Conservation (phyloP, 2,329 filamentous ascomycete species). For the Cladophialophora exuberans region DNA sequence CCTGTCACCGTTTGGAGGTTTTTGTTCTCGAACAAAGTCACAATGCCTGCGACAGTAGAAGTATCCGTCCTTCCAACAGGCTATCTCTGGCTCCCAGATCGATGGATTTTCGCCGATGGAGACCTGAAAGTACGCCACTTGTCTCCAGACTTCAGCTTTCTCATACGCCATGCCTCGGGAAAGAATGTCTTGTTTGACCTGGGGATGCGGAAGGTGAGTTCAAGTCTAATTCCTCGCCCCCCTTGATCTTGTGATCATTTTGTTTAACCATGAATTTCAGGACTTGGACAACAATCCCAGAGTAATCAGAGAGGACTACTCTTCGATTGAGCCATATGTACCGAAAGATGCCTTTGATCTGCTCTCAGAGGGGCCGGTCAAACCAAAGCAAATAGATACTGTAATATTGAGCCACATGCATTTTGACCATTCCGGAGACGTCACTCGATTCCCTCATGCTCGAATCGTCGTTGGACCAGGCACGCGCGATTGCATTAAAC, state of each 20-base stretch:
- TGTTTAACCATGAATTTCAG: background rate
- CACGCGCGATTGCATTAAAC: constrained; percentile 41
- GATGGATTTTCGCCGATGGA: constrained; percentile 17
- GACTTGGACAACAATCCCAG: constrained; percentile 16
- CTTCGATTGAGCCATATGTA: constrained; percentile 14
- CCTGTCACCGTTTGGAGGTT: background rate
- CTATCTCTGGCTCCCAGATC: constrained; percentile 15
- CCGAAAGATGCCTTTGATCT: constrained; percentile 15
- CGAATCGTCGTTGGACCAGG: constrained; percentile 58
- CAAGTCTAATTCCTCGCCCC: background rate
- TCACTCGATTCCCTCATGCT: constrained; percentile 51
- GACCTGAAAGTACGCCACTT: constrained; percentile 5
- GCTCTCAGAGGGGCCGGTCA: constrained; percentile 9
- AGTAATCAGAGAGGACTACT: constrained; percentile 18
- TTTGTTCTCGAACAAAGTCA: no score
- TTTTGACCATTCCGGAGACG: constrained; percentile 55
- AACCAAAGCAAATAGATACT: constrained; percentile 32
- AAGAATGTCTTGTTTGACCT: constrained; percentile 16
- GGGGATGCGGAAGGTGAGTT: constrained; percentile 16
- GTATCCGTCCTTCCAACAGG: constrained; percentile 15
- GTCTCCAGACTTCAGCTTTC: constrained; percentile 17
- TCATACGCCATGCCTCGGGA: constrained; percentile 10
- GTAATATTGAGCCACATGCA: constrained; percentile 38
- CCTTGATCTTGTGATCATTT: background rate
- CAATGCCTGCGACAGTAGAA: constrained; percentile 8